Evolutionary conservation across 768 basidiomycete genomes (phyloP).

Genomic region (Naganishia vishniacii): DNA sequence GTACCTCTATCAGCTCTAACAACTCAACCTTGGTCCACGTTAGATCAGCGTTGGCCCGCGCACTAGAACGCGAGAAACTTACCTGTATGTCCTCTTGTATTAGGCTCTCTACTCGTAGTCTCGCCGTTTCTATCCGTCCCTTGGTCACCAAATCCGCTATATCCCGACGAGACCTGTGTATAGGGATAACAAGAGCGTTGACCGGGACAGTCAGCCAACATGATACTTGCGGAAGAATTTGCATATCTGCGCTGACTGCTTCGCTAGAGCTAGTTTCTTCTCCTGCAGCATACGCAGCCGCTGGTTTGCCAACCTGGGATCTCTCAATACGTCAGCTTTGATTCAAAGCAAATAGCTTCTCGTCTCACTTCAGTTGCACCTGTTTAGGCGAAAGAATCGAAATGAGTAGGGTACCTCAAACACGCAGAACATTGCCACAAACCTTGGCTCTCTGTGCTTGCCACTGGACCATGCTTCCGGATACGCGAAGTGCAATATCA

Average conservation of each 20-base stretch:
- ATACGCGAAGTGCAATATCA: no score
- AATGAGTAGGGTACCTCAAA: background rate
- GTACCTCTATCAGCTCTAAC: constrained; percentile 73
- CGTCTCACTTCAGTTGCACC: constrained; percentile 24
- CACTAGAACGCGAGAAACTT: constrained; percentile 19
- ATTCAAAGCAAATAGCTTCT: no score
- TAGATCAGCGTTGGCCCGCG: constrained; percentile 59
- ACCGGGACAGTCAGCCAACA: no score
- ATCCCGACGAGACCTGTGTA: constrained; percentile 38
- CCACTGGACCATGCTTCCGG: constrained; percentile 22
- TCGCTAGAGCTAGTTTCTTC: constrained; percentile 84
- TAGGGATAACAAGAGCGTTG: constrained; percentile 33
- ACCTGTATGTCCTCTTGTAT: constrained; percentile 38
- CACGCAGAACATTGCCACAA: background rate
- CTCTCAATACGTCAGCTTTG: background rate
- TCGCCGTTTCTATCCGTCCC: constrained; percentile 54
- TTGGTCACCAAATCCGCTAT: constrained; percentile 48
- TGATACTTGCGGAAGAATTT: no score
- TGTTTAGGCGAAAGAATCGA: background rate
- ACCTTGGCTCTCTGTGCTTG: constrained; percentile 39
- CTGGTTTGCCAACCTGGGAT: constrained; percentile 69
- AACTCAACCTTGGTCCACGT: constrained; percentile 76
- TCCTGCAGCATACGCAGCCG: constrained; percentile 67
- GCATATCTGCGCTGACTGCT: constrained; percentile 80
- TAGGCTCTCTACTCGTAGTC: constrained; percentile 43